Evolutionary conservation across 2,329 filamentous ascomycete species (phyloP).

Genomic region (Diaporthe ilicicola): DNA sequence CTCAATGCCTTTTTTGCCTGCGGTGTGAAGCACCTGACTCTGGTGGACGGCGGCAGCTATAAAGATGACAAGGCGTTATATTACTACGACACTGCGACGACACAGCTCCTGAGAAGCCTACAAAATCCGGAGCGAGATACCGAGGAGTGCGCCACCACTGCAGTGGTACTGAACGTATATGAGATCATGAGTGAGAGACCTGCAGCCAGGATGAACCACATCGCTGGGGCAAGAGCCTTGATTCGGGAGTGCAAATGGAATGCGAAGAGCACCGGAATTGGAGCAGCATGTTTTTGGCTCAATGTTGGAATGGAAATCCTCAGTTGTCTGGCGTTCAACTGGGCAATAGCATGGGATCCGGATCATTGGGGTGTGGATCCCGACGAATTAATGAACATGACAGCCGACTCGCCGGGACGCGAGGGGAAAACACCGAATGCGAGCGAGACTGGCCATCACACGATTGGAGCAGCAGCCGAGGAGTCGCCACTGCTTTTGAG

Average conservation of each 20-base stretch:
- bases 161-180: constrained; percentile 89
- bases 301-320: constrained; percentile 93
- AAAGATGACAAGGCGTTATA: constrained; percentile 79
- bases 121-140: constrained; percentile 88
- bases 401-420: constrained; percentile 22
- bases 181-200: constrained; percentile 89
- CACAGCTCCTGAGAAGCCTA: constrained; percentile 76
- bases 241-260: constrained; percentile 94
- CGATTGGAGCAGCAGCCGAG: constrained; percentile 37
- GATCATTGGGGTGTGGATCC: constrained; percentile 90
- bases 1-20: constrained; percentile 90
- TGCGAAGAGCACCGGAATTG: constrained; percentile 79
- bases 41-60: constrained; percentile 72
- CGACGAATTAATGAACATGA: constrained; percentile 49
- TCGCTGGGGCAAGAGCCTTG: constrained; percentile 82
- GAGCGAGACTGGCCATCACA: constrained; percentile 21
- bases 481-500: constrained; percentile 40
- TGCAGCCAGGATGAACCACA: constrained; percentile 86
- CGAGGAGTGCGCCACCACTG: constrained; percentile 84
- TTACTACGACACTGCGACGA: constrained; percentile 88
- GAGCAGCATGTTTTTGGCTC: constrained; percentile 91
- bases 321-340: constrained; percentile 86
- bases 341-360: constrained; percentile 87
- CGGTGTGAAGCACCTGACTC: constrained; percentile 81
- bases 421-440: constrained; percentile 3